A percentile compares a stretch with the other conserved stretches of the same genome.
Conservation (phyloP, 306 rosid species). For the Lablab purpureus region DNA sequence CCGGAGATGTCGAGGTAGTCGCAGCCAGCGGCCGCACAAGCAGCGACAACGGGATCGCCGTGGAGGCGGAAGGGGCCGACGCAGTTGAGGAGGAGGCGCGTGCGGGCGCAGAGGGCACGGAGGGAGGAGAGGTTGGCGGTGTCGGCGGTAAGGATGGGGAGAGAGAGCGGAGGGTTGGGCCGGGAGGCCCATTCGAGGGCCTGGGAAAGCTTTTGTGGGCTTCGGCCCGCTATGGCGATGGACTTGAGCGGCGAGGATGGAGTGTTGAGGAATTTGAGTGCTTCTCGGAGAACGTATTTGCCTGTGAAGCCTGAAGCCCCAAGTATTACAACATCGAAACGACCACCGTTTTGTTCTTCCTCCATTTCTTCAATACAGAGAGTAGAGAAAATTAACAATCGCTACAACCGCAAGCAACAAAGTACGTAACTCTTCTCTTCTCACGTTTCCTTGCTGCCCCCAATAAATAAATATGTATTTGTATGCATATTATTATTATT, state of each 20-base stretch:
- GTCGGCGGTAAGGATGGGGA: constrained; percentile 71
- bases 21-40: constrained; percentile 70
- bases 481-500: too few species aligned
- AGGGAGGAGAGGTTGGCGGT: constrained; percentile 67
- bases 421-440: too few species aligned
- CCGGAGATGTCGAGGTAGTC: constrained; percentile 88
- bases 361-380: not conserved
- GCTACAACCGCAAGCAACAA: not conserved
- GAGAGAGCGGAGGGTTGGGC: constrained; percentile 61
- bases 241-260: constrained; percentile 70
- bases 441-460: too few species aligned
- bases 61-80: constrained; percentile 92
- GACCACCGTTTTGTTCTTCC: constrained; percentile 11
- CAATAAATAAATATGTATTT: too few species aligned
- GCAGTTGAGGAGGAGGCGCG: constrained; percentile 81
- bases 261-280: constrained; percentile 70
- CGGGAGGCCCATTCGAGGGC: constrained; percentile 74
- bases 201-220: constrained; percentile 57
- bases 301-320: constrained; percentile 96
- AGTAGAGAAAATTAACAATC: too few species aligned
- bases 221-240: constrained; percentile 84
- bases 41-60: constrained; percentile 80
- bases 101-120: constrained; percentile 63
- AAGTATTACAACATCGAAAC: constrained; percentile 67
- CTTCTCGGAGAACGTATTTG: constrained; percentile 75